phyloP scores from a whole-genome alignment of 23 red algal species.

The Gracilaria vermiculophylla region DNA sequence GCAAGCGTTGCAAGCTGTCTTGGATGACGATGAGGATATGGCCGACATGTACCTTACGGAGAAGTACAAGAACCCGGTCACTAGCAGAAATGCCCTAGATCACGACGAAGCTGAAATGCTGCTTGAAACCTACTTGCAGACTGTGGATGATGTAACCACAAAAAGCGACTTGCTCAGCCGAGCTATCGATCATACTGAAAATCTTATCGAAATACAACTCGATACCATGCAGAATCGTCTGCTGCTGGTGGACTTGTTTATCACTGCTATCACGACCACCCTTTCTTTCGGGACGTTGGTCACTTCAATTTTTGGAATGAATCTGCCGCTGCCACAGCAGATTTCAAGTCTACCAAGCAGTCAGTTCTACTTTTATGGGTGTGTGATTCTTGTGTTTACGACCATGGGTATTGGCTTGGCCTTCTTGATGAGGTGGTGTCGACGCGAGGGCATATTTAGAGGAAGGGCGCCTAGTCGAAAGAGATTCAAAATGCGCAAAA shows the following conservation, averaged over 20 bases:
- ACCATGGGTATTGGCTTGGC: conserved; percentile 42
- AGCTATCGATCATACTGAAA: conserved; percentile 92
- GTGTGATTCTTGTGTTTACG: conserved; percentile 25
- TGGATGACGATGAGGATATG: conserved; percentile 95
- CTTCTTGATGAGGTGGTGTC: conserved; percentile 54
- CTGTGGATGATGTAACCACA: conserved; percentile 76
- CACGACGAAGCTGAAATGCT: conserved; percentile 89
- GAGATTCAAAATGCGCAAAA: background rate
- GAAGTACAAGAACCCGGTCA: conserved; percentile 46
- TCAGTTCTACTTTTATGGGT: conserved; percentile 66
- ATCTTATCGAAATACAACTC: conserved; percentile 83
- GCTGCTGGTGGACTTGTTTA: conserved; percentile 78
- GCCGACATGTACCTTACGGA: conserved; percentile 90
- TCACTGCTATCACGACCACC: conserved; percentile 66
- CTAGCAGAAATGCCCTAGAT: conserved; percentile 59
- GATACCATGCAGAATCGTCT: conserved; percentile 92
- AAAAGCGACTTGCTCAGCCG: conserved; percentile 51
- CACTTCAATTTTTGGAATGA: conserved; percentile 88
- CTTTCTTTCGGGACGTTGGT: conserved; percentile 77
- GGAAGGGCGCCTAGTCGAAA: background rate
- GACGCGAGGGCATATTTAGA: conserved; percentile 35
- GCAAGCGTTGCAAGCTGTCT: conserved; percentile 67
- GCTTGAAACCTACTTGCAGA: conserved; percentile 87
- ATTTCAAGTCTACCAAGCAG: conserved; percentile 49
- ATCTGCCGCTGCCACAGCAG: conserved; percentile 69